Conservation (phyloP, 306 rosid species). For the Notholithocarpus densiflorus region DNA sequence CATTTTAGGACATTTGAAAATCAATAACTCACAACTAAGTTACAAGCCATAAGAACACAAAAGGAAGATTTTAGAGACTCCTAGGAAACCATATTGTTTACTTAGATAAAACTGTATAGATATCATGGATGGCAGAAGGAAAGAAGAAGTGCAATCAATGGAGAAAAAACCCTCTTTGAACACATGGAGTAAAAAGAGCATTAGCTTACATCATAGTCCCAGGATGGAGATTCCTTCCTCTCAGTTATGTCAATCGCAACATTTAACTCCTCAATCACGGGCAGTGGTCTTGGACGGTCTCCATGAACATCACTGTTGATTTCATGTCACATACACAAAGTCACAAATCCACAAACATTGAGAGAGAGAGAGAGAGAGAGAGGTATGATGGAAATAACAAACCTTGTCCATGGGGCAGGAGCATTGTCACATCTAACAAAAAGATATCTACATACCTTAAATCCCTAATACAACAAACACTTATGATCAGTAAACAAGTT, state of each 20-base stretch:
- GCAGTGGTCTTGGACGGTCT: constrained; percentile 59
- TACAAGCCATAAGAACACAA: background rate
- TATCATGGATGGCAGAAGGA: background rate
- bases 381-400: background rate
- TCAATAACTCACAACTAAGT: background rate
- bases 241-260: constrained; percentile 48
- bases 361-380: background rate
- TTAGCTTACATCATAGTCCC: constrained; percentile 72
- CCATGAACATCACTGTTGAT: constrained; percentile 55
- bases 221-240: constrained; percentile 47
- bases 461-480: constrained; percentile 44
- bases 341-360: background rate
- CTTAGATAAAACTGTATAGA: background rate
- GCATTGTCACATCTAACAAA: constrained; percentile 85
- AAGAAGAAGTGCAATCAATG: background rate
- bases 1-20: background rate
- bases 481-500: constrained; percentile 8
- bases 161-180: background rate
- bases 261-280: constrained; percentile 46
- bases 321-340: background rate
- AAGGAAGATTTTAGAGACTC: background rate
- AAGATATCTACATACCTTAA: constrained; percentile 62
- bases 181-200: background rate
- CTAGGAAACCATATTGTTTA: background rate
- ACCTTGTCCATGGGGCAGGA: constrained; percentile 87